Percentiles rank a stretch among this genome's conserved stretches.
Conservation (phyloP, 495 filamentous ascomycete genomes). For the Aspergillus biplanus region DNA sequence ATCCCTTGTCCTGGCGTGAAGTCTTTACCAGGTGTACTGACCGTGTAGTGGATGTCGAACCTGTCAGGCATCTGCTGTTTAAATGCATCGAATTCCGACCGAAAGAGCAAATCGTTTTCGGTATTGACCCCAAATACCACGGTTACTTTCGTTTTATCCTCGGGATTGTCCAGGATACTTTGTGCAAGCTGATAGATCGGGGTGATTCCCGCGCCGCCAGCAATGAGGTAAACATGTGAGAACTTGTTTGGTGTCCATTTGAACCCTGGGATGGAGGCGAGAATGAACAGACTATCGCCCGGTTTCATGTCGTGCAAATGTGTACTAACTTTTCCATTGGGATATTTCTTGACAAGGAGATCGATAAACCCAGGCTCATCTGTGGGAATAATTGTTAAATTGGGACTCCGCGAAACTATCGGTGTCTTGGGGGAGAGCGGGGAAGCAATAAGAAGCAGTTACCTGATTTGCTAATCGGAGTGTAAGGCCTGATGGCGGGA, state of each 20-base stretch:
- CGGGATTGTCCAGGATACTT: conserved; percentile 64
- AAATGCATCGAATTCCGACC: conserved; percentile 55
- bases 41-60: conserved; percentile 62
- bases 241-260: conserved; percentile 60
- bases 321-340: conserved; percentile 61
- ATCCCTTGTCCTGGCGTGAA: conserved; percentile 15
- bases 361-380: conserved; percentile 58
- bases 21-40: conserved; percentile 50
- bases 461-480: conserved; percentile 60
- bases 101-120: conserved; percentile 63
- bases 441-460: conserved; percentile 15
- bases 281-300: conserved; percentile 60
- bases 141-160: conserved; percentile 63
- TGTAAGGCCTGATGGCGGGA: conserved; percentile 62
- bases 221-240: conserved; percentile 59
- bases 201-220: conserved; percentile 67
- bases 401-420: neutral
- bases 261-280: conserved; percentile 52
- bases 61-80: conserved; percentile 57
- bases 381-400: conserved; percentile 22
- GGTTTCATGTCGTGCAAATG: conserved; percentile 64
- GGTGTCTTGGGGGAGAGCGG: neutral
- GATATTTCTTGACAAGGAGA: conserved; percentile 67
- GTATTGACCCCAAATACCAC: conserved; percentile 69
- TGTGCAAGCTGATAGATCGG: conserved; percentile 64